Evolutionary conservation across 2,329 filamentous ascomycete genomes (phyloP).

Genomic region (Calonectria henricotiae): DNA sequence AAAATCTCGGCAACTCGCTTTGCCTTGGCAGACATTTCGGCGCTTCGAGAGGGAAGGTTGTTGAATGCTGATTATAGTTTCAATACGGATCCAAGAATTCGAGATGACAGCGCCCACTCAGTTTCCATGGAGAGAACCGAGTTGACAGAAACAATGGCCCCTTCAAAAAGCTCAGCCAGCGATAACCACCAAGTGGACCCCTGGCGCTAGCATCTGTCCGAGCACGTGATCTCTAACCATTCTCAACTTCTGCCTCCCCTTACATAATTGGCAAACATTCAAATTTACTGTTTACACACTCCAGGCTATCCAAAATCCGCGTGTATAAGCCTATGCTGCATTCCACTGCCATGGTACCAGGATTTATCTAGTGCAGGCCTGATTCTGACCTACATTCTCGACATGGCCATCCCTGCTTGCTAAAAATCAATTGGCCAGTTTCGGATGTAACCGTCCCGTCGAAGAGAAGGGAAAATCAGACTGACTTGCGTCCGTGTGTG

Average conservation of each 20-base stretch:
- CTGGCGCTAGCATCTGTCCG: background rate
- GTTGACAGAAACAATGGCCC: background rate
- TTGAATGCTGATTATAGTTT: background rate
- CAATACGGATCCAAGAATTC: background rate
- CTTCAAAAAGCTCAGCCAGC: background rate
- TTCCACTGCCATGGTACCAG: too few species aligned
- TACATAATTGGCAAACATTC: too few species aligned
- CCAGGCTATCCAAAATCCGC: background rate
- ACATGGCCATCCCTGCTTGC: too few species aligned
- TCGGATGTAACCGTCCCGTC: too few species aligned
- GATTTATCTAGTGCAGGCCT: too few species aligned
- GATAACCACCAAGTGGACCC: conserved; percentile 3
- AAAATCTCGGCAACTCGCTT: conserved; percentile 59
- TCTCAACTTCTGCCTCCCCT: accelerated
- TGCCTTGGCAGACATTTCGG: conserved; percentile 35
- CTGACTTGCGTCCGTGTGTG: too few species aligned
- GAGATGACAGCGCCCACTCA: background rate
- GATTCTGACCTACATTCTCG: too few species aligned
- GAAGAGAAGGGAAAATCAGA: too few species aligned
- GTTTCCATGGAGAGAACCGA: background rate
- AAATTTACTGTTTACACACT: background rate
- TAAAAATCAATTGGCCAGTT: too few species aligned
- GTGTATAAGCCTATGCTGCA: too few species aligned
- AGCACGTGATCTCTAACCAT: background rate
- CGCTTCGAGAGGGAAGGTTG: too few species aligned